phyloP scores from a whole-genome alignment of 345 rosid species.

The Citropsis articulata region DNA sequence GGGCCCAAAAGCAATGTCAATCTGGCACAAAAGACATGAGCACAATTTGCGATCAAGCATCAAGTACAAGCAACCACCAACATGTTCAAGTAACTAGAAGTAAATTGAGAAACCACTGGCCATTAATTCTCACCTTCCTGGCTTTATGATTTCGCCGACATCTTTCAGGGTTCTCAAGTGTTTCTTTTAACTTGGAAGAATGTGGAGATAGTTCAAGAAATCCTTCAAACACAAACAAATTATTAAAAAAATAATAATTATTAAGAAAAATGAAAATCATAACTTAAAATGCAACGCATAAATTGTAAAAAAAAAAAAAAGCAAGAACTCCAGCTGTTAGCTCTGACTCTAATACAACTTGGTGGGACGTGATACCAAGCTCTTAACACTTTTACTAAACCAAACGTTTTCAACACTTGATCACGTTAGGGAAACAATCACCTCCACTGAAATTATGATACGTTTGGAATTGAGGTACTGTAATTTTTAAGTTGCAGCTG shows the following conservation, averaged over 20 bases:
- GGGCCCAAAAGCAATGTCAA: constrained; percentile 80
- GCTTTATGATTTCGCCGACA: too few relatives aligned
- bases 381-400: too few relatives aligned
- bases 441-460: too few relatives aligned
- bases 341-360: too few relatives aligned
- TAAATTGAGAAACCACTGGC: not conserved
- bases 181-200: constrained; percentile 45
- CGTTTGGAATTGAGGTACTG: too few relatives aligned
- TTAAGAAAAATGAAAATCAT: not conserved
- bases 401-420: too few relatives aligned
- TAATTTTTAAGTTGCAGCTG: too few relatives aligned
- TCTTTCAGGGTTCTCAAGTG: constrained; percentile 56
- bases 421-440: too few relatives aligned
- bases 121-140: too few relatives aligned
- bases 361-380: too few relatives aligned
- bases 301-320: not conserved
- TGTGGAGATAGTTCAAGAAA: constrained; percentile 7
- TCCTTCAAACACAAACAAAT: constrained; percentile 20
- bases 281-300: not conserved
- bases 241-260: not conserved
- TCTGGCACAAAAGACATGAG: constrained; percentile 18
- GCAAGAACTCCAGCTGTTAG: not conserved
- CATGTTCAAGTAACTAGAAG: not conserved
- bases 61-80: not conserved
- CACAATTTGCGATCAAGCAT: constrained; percentile 16